Conservation (phyloP, 441 rosid genomes). For the Breynia disticha region DNA sequence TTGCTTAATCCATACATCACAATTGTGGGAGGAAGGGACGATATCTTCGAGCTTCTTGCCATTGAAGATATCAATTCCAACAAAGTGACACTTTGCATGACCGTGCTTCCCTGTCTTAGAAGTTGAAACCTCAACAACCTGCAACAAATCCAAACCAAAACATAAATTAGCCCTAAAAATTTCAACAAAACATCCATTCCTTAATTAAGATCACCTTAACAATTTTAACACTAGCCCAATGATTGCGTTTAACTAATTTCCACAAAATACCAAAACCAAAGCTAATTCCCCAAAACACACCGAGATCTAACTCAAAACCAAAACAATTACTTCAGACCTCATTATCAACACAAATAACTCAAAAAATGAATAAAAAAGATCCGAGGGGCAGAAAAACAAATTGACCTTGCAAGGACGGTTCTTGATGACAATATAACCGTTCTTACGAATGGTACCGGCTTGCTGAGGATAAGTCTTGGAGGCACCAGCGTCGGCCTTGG, state of each 20-base stretch:
- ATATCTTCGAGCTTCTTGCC: slow-evolving; percentile 92
- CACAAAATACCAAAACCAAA: too few species aligned
- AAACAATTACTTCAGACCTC: too few species aligned
- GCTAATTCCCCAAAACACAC: too few species aligned
- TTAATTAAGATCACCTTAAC: too few species aligned
- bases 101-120: slow-evolving; percentile 99
- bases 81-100: slow-evolving; percentile 95
- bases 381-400: background rate
- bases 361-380: background rate
- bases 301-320: background rate
- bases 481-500: slow-evolving; percentile 85
- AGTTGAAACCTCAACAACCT: slow-evolving; percentile 94
- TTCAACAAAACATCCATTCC: too few species aligned
- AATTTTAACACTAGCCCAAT: too few species aligned
- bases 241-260: too few species aligned
- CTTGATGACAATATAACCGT: slow-evolving; percentile 83
- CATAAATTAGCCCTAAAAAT: too few species aligned
- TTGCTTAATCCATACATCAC: slow-evolving; percentile 54
- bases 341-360: background rate
- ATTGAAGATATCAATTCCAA: slow-evolving; percentile 83
- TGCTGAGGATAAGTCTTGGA: slow-evolving; percentile 85
- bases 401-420: slow-evolving; percentile 66
- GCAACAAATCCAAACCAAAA: slow-evolving; percentile 3
- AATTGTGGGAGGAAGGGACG: slow-evolving; percentile 93
- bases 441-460: slow-evolving; percentile 90